Base-by-base conservation (phyloP, 2,329 filamentous ascomycete species). In the Sporothrix brunneoviolacea region DNA sequence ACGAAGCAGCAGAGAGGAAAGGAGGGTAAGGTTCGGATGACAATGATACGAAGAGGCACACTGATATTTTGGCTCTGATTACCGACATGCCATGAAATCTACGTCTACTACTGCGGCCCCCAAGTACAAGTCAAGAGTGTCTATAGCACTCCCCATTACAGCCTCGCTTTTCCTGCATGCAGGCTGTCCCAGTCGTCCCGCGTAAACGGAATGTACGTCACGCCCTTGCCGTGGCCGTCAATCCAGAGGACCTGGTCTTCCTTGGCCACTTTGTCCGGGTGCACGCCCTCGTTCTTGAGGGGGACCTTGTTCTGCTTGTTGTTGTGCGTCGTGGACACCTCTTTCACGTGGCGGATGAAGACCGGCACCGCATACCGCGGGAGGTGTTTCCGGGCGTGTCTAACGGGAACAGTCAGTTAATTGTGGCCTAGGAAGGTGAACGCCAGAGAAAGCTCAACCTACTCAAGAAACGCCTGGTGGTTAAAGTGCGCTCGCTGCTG, bases 301-400 rank as follows among this genome's bases (percentile, higher is more conserved):
- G 82, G 82, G 2, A 83, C 76, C 64, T 91, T 91, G 62, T 88
- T 87, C 66, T 89, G 86, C 68, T 91, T 91, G 63, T 88, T 85
- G 59, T 89, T 91, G 61, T 86, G 82, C 59, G 81, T 84, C 6
- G 83, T 77, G 22, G 74, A 78, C 50, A 76, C 72, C 32, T 70
- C 70, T 37, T 74, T 68, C 19, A 86, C 74, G 16, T 88, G 65
- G 1, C 86, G 72, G 37, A 90, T 59, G 67, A 91, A 91, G 2
- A 89, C 67, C 0, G 87, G 87, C 1, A 91, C 84, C 0, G 86
- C 87, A 60, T 90, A 91, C 55, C 75, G 76, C 0, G 87, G 86
- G 19, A 91, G 69, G 45, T 79, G 72, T 13, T 72, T 70, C 7
- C 77, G 74, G 3, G 75, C 72, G 60, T 84, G 76, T 54, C 70